Base-by-base conservation (phyloP, 2,329 filamentous ascomycete species). In the Xylaria sp. region DNA sequence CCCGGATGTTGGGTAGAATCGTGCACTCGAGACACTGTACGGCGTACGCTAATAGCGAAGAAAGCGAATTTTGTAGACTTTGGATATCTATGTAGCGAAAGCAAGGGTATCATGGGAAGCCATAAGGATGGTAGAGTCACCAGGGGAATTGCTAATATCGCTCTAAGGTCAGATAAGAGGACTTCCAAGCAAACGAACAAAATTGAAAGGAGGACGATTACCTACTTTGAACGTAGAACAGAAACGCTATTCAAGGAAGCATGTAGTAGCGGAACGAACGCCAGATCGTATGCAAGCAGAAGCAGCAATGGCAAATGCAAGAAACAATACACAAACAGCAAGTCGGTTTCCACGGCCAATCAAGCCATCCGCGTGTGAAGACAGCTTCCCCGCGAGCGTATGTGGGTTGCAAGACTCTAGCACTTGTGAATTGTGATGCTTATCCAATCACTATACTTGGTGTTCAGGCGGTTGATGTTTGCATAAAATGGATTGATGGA, bases 91-190 rank as follows among this genome's bases (percentile, higher is more conserved):
- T 68, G 48, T 25, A 62, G 34, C 57, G 68, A 67, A 72, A 69
- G 64, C 50, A 67, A 71, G 70, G 79, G 77, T 81, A 79, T 82
- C 73, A 80, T 73, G 72, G 74, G 73, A 68, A 72, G 76, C 75
- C 79, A 80, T 81, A 66, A 70, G 68, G 74, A 70, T 76, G 73
- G 76, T 76, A 62, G 78, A 43, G 73, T 77, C 76, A 74, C 78
- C 63, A 77, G 68, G 69, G 65, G 30, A 68, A 52, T 50, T 64
- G 63, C 50, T 60, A 36, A 34, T 57, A 41, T 25, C 25, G 32
- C 13, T 36, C 25, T 50, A 63, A 45, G 34, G 66, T 63, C 41
- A 65, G 65, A 65, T 36, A 60, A 28, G 34, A 41, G n/a, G 53
- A 48, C 6, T 41, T 48, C 7, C 25, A 46, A 56, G 63, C 58